Conservation (phyloP, 2,329 filamentous ascomycete genomes). For the Knoxdaviesia proteae region DNA sequence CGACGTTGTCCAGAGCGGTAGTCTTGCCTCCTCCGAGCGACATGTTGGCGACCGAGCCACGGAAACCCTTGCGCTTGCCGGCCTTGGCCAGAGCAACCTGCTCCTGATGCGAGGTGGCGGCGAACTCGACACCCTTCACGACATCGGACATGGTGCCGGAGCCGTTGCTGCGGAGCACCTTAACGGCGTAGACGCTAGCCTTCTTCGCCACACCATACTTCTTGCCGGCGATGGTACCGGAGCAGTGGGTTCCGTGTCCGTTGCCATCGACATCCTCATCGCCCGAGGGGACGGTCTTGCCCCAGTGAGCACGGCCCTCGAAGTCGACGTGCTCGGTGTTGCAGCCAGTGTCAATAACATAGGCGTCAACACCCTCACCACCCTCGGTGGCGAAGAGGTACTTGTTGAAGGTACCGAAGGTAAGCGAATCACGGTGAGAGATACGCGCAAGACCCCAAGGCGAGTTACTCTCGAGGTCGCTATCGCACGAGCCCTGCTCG, state of each 20-base stretch:
- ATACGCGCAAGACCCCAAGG: constrained; percentile 99
- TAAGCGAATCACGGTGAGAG: constrained; percentile 74
- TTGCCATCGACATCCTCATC: constrained; percentile 89
- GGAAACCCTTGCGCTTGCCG: constrained; percentile 89
- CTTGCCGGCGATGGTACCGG: constrained; percentile 90
- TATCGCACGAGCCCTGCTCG: constrained; percentile 23
- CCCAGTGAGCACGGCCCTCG: constrained; percentile 86
- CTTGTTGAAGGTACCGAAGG: constrained; percentile 92
- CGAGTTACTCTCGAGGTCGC: constrained; percentile 65
- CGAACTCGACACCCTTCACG: constrained; percentile 94
- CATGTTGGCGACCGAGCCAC: constrained; percentile 99
- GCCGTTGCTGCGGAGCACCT: constrained; percentile 93
- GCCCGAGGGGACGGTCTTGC: constrained; percentile 75
- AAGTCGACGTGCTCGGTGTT: constrained; percentile 92
- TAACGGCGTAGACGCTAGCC: constrained; percentile 89
- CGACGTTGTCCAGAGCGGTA: constrained; percentile 68
- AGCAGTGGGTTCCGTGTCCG: constrained; percentile 97
- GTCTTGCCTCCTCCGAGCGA: constrained; percentile 96
- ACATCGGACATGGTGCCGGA: constrained; percentile 98
- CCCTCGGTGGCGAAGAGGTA: constrained; percentile 81
- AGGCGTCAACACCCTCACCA: constrained; percentile 95
- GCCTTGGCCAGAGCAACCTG: constrained; percentile 61
- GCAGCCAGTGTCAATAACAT: constrained; percentile 95
- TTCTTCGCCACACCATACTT: constrained; percentile 99
- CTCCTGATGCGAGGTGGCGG: constrained; percentile 58